phyloP scores from a whole-genome alignment of 768 basidiomycete species.

The Hortiboletus campestris region DNA sequence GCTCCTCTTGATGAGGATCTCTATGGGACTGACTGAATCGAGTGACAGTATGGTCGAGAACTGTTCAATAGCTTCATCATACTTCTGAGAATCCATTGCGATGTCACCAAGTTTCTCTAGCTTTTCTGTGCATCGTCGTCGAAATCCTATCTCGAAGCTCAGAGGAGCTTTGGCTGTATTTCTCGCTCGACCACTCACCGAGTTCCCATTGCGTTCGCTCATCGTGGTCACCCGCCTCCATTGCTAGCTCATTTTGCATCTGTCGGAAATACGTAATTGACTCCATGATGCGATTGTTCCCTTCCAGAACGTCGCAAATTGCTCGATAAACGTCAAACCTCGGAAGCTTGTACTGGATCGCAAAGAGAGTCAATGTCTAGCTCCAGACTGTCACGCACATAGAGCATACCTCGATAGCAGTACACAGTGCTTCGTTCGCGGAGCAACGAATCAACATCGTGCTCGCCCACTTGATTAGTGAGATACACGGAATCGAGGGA shows the following conservation, averaged over 20 bases:
- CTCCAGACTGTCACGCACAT: neutral
- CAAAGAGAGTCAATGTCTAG: neutral
- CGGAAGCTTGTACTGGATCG: neutral
- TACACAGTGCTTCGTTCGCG: neutral
- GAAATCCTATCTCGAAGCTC: neutral
- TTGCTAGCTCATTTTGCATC: no score
- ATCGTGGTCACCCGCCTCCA: neutral
- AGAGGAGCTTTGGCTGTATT: no score
- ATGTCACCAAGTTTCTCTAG: neutral
- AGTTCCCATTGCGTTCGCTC: conserved; percentile 2
- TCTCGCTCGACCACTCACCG: neutral
- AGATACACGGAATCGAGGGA: neutral
- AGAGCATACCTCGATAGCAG: neutral
- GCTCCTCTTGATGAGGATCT: neutral
- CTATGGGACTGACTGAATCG: neutral
- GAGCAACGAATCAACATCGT: neutral
- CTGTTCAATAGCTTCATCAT: neutral
- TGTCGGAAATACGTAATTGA: no score
- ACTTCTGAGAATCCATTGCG: neutral
- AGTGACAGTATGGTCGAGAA: neutral
- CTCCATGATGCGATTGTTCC: no score
- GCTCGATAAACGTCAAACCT: neutral
- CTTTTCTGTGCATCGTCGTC: neutral
- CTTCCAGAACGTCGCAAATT: no score
- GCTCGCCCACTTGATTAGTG: neutral